Percentiles rank a stretch among this genome's conserved stretches.
phyloP scores from a whole-genome alignment of 2,329 filamentous ascomycete species.

The Rhynchosporium graminicola region DNA sequence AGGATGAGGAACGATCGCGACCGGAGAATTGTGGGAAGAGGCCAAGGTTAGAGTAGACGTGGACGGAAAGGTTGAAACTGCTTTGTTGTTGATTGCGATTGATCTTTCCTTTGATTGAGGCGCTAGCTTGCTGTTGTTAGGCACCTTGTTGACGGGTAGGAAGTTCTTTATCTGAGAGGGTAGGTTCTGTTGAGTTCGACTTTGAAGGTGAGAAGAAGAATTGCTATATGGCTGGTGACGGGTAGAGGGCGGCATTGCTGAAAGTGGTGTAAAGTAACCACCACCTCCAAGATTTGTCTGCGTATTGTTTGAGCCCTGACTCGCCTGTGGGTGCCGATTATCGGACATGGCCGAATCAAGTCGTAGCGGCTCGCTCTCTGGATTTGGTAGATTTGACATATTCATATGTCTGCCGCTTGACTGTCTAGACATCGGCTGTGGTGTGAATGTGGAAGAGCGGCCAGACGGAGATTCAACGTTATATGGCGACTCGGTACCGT shows the following conservation, averaged over 20 bases:
- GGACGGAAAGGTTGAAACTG: neutral
- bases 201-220: neutral
- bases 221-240: conserved; percentile 8
- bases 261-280: conserved; percentile 1
- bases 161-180: conserved; percentile 29
- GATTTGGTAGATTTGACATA: conserved; percentile 11
- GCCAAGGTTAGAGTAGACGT: neutral
- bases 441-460: conserved; percentile 12
- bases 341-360: conserved; percentile 10
- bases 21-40: conserved; percentile 9
- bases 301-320: conserved; percentile 7
- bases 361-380: conserved; percentile 19
- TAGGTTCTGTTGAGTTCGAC: neutral
- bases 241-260: neutral
- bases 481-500: conserved; percentile 28
- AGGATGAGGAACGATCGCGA: conserved; percentile 12
- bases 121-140: conserved; percentile 7
- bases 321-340: neutral
- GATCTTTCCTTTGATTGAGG: neutral
- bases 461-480: conserved; percentile 27
- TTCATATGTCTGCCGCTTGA: conserved; percentile 9
- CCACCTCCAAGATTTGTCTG: conserved; percentile 4
- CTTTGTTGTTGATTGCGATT: conserved; percentile 8
- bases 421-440: conserved; percentile 16
- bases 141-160: conserved; percentile 28